Conservation (phyloP, 192 early-diverging fungal species). For the Mortierella claussenii region DNA sequence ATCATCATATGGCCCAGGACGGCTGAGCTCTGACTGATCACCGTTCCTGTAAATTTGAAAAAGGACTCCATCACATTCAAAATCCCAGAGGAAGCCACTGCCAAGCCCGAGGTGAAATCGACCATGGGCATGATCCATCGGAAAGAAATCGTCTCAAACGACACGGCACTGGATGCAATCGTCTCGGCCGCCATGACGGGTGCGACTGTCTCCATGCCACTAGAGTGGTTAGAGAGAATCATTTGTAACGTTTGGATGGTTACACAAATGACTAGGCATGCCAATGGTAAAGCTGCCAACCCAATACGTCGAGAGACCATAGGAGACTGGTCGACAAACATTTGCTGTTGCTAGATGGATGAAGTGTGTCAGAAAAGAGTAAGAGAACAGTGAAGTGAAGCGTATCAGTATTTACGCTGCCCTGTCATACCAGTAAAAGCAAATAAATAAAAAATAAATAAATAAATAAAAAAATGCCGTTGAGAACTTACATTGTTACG, state of each 20-base stretch:
- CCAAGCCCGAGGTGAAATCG: conserved; percentile 26
- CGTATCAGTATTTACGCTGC: no score
- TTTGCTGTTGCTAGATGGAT: conserved; percentile 51
- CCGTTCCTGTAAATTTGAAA: conserved; percentile 14
- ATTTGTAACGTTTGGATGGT: conserved; percentile 58
- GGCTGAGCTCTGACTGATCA: conserved; percentile 2
- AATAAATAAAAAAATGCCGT: not conserved
- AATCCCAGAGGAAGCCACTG: conserved; percentile 20
- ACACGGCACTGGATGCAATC: conserved; percentile 22
- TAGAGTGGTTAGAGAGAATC: conserved; percentile 12
- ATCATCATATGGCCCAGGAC: conserved; percentile 7
- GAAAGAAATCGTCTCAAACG: conserved; percentile 24
- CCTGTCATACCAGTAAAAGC: no score
- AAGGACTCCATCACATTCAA: conserved; percentile 27
- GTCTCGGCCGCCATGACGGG: conserved; percentile 27
- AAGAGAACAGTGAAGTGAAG: no score
- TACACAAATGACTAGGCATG: conserved; percentile 75
- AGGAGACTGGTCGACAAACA: conserved; percentile 76
- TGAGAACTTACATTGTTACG: conserved; percentile 52
- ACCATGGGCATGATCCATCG: conserved; percentile 19
- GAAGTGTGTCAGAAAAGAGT: no score
- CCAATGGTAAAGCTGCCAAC: conserved; percentile 81
- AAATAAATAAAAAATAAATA: conserved; percentile 1
- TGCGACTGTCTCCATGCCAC: conserved; percentile 4
- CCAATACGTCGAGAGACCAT: conserved; percentile 84